Evolutionary conservation across 306 rosid species (phyloP), one percentile per base, ranked within the genome.

Genomic region (Trifolium fragiferum): DNA sequence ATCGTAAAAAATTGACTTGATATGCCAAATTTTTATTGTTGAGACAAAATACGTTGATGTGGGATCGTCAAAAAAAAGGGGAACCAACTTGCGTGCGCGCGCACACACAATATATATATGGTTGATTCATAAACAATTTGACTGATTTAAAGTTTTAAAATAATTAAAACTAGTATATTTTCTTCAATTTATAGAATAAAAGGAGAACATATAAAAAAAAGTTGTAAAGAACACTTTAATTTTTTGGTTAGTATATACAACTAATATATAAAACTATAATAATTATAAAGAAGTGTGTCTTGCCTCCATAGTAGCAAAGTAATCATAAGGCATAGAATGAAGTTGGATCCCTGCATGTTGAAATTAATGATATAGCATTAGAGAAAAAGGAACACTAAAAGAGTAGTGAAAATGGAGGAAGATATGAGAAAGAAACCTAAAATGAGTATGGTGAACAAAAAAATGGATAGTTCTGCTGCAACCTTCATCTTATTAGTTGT

Each of bases 231-330:
- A 30, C 33, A 30, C 5, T 30, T 4, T 27, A 27, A 25, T 25
- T 25, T 25, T 25, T 25, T 25, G 27, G 27, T 1, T 25, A 25
- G 27, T 25, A 25, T 25, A 13, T 3, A 57, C 12, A 21, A 13
- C 15, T 13, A 59, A n/a, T 13, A 15, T 59, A 30, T 27, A 27
- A 59, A 59, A 59, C 40, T 14, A 59, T 14, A 59, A 18, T 30
- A 10, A 27, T 14, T n/a, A 2, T 54, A 20, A 27, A 40, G 19
- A 19, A 61, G 61, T 30, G 47, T n/a, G 32, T 73, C 32, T 87
- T 87, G 76, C 98, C 92, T 90, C 46, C 14, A 83, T 83, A 46
- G 87, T 84, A 18, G 91, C 90, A 41, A 84, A 86, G 79, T 89
- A 84, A 73, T 90, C 84, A 80, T 89, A 93, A 54, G 83, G n/a